These are phyloP conservation scores for Clathrospora elynae DNA, from an alignment of 2,329 filamentous ascomycete species.

Conservation along the genomic window DNA sequence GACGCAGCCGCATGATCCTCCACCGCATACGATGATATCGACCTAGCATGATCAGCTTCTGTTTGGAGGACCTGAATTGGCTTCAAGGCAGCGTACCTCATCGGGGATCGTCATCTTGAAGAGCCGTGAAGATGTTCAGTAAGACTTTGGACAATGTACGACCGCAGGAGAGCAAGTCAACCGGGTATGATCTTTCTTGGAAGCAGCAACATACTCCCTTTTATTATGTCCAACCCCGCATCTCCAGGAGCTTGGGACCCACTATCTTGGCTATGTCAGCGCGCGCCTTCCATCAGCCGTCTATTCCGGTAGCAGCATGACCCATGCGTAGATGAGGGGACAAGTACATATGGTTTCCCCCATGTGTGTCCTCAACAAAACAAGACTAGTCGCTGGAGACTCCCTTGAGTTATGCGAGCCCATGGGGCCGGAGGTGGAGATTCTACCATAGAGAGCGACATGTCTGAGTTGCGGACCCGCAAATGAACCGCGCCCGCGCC, in stretches of 20 bases:
- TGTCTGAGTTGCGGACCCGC: constrained; percentile 42
- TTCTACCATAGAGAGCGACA: constrained; percentile 10
- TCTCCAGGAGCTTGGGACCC: constrained; percentile 24
- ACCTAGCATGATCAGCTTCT: constrained; percentile 50
- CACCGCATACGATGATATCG: constrained; percentile 79
- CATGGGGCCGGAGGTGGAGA: constrained; percentile 14
- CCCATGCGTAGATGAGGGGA: constrained; percentile 35
- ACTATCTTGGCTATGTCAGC: constrained; percentile 25
- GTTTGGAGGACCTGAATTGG: neutral
- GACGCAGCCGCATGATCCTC: constrained; percentile 66
- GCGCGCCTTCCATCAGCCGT: constrained; percentile 22
- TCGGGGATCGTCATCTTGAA: constrained; percentile 67
- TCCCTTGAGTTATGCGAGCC: constrained; percentile 16
- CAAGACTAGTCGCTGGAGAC: constrained; percentile 13
- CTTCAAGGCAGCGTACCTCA: constrained; percentile 52
- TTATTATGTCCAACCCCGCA: constrained; percentile 44
- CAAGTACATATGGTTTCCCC: constrained; percentile 23
- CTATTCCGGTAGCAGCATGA: constrained; percentile 20
- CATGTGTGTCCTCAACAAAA: constrained; percentile 16
- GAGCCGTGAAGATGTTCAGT: constrained; percentile 4
- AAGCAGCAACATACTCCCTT: constrained; percentile 26
- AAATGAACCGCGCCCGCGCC: constrained; percentile 19
- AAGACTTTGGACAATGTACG: constrained; percentile 6
- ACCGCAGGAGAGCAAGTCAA: constrained; percentile 41
- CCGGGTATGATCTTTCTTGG: constrained; percentile 28